Evolutionary conservation across 2,329 filamentous ascomycete genomes (phyloP), one percentile per base, ranked within the genome.

Genomic region (Pyrenophora seminiperda): DNA sequence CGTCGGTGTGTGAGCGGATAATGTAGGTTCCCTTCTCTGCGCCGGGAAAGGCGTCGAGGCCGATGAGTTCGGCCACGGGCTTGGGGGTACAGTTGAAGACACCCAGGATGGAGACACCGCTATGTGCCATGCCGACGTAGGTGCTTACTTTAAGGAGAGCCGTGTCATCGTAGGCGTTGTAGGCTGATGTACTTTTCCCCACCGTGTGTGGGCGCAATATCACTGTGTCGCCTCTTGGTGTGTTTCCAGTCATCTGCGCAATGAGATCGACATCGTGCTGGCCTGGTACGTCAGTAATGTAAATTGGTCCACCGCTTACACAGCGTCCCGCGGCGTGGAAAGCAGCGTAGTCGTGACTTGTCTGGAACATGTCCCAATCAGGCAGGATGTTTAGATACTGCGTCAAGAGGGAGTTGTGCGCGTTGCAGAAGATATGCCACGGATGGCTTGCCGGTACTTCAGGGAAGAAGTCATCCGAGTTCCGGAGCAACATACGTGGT

Each of bases 391-490:
- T 96, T 24, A 97, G 79, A 65, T 94, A 87, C 56, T 90, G 86
- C 2, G 88, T 92, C 11, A 97, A 78, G 0, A 97, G 79, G 24
- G 84, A 81, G 69, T 96, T 97, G 73, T 97, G 89, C 0, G 93
- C 93, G 67, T 97, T 99, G 56, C 88, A 85, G 79, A 95, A 99
- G 29, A 97, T 82, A 71, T 99, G 94, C 93, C 94, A 99, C 0
- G 92, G 84, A 55, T 99, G 94, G 5, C 88, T 91, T 0, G 84
- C 82, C 0, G 87, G 83, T 3, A 91, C 82, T 36, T 91, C 84
- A 0, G 94, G 94, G 72, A 95, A 97, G 79, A 92, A 99, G 73
- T 97, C 89, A 54, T 87, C 92, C 0, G 90, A 95, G 74, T 95
- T 97, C 38, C 94, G 88, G 14, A 91, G 82, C 0, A 92, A 78